Evolutionary conservation across 345 rosid genomes (phyloP).

Genomic region (Lepidium aucheri): DNA sequence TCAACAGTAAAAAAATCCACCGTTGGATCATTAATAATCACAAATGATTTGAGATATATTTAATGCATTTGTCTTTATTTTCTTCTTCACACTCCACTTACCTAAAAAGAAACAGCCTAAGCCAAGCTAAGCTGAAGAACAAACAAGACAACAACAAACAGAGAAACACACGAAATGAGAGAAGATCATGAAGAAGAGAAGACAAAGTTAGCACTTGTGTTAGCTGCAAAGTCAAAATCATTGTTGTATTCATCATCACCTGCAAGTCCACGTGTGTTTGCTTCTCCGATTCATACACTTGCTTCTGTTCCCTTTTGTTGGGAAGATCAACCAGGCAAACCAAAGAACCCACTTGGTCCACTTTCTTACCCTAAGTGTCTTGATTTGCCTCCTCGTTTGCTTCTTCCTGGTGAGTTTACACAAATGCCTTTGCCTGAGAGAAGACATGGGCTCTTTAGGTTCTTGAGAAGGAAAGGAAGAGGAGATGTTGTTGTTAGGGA

Average conservation of each 20-base stretch:
- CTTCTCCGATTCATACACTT: slow-evolving; percentile 52
- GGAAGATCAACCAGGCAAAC: slow-evolving; percentile 92
- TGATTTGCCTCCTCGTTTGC: slow-evolving; percentile 60
- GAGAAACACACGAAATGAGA: slow-evolving; percentile 7
- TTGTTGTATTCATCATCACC: slow-evolving; percentile 36
- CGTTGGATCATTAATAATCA: slow-evolving; percentile 14
- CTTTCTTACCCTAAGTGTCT: slow-evolving; percentile 39
- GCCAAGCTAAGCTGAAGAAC: neutral
- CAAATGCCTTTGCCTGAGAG: slow-evolving; percentile 43
- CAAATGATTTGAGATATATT: slow-evolving; percentile 15
- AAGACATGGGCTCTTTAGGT: slow-evolving; percentile 35
- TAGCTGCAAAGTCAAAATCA: slow-evolving; percentile 32
- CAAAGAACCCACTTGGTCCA: slow-evolving; percentile 34
- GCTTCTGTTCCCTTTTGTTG: slow-evolving; percentile 83
- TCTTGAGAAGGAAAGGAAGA: slow-evolving; percentile 40
- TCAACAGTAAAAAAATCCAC: slow-evolving; percentile 15
- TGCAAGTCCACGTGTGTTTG: slow-evolving; percentile 41
- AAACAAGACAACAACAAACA: neutral
- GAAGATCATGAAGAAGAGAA: slow-evolving; percentile 33
- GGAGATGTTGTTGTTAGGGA: slow-evolving; percentile 40
- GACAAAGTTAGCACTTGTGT: slow-evolving; percentile 34
- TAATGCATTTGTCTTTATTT: slow-evolving; percentile 14
- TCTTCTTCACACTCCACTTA: slow-evolving; percentile 21
- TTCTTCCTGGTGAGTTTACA: slow-evolving; percentile 33
- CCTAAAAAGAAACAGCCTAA: slow-evolving; percentile 9